A percentile compares a stretch with the other conserved stretches of the same genome.
These are phyloP conservation scores for Xylaria sp. DNA, from an alignment of 2,329 filamentous ascomycete species.

Conservation along the genomic window DNA sequence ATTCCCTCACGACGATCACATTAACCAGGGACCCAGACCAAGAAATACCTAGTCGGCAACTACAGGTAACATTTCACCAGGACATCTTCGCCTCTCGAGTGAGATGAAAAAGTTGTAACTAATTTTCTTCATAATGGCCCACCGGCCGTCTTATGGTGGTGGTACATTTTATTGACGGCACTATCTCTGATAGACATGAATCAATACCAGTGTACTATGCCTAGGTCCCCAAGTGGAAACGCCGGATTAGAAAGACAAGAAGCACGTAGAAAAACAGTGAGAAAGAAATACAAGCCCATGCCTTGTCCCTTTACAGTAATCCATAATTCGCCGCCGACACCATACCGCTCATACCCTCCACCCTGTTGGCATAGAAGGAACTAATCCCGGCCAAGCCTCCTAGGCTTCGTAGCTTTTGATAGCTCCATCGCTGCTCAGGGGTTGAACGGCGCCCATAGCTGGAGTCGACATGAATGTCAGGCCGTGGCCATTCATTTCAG, in stretches of 20 bases:
- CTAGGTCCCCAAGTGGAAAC: conserved; percentile 31
- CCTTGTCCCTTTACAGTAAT: conserved; percentile 24
- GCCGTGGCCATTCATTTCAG: conserved; percentile 63
- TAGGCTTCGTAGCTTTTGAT: conserved; percentile 69
- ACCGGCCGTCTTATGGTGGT: conserved; percentile 34
- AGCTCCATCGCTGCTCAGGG: conserved; percentile 64
- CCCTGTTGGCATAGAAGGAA: neutral
- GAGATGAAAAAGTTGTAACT: neutral
- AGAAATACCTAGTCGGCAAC: neutral
- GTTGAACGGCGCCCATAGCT: conserved; percentile 60
- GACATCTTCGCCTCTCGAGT: neutral
- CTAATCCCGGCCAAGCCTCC: neutral
- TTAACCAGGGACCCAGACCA: neutral
- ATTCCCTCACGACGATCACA: neutral
- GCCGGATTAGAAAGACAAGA: conserved; percentile 34
- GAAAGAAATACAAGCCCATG: conserved; percentile 25
- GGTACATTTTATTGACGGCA: conserved; percentile 39
- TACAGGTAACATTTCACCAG: neutral
- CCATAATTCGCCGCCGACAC: conserved; percentile 41
- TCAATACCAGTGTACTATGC: conserved; percentile 28
- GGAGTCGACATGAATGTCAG: conserved; percentile 64
- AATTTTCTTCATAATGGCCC: neutral
- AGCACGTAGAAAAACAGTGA: conserved; percentile 12
- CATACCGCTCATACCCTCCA: conserved; percentile 20
- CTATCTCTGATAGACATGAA: conserved; percentile 25